These are phyloP conservation scores for Globisporangium cylindrosporum DNA, from an alignment of 352 stramenopile genomes.

Conservation along the genomic window DNA sequence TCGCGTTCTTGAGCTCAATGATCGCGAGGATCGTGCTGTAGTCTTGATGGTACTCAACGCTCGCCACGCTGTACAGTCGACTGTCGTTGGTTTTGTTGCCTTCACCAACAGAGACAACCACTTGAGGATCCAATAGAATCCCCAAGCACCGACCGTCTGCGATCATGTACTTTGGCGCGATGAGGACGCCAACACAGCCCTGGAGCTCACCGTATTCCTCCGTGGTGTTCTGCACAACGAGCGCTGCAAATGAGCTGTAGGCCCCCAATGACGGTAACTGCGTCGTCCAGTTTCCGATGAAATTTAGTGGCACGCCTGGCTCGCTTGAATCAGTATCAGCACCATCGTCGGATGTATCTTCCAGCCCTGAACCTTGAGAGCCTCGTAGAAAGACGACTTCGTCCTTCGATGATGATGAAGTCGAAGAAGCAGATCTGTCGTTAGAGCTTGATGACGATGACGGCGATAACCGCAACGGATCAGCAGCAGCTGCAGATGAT, in stretches of 20 bases:
- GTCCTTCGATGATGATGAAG: not conserved
- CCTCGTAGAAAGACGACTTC: not conserved
- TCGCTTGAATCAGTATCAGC: not conserved
- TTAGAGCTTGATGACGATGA: not conserved
- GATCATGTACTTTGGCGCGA: slow-evolving; percentile 10
- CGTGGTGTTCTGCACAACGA: slow-evolving; percentile 11
- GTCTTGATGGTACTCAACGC: slow-evolving; percentile 6
- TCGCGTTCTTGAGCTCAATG: not conserved
- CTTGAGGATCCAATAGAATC: not conserved
- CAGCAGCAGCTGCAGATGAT: not conserved
- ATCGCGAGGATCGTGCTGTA: slow-evolving; percentile 1
- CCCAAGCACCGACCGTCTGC: slow-evolving; percentile 2
- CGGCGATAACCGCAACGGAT: not conserved
- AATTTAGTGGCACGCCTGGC: not conserved
- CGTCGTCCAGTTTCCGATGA: slow-evolving; percentile 2
- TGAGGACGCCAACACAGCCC: slow-evolving; percentile 10
- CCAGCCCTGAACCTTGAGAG: not conserved
- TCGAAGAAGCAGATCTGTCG: not conserved
- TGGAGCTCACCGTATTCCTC: slow-evolving; percentile 9
- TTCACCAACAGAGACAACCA: not conserved
- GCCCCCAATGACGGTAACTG: slow-evolving; percentile 8
- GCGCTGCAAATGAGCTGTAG: slow-evolving; percentile 9
- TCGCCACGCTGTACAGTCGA: slow-evolving; percentile 2
- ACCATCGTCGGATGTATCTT: not conserved
- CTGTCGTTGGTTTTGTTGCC: not conserved